Percentiles rank a stretch among this genome's conserved stretches.
Evolutionary conservation across 352 stramenopile species (phyloP).

Genomic region (Phytophthora pistaciae): DNA sequence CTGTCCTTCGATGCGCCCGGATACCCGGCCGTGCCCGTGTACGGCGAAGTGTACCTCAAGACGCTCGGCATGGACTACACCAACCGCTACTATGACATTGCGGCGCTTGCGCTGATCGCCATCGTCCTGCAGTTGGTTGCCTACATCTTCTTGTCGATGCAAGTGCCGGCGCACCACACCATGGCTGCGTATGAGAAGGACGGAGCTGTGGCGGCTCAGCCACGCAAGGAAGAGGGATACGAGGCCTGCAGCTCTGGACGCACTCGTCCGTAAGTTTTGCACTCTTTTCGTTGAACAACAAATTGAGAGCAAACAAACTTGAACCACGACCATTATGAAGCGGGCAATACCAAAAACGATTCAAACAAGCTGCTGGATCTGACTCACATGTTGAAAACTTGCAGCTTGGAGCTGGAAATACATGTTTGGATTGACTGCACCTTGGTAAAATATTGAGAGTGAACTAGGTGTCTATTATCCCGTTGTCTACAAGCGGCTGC

Average conservation of each 20-base stretch:
- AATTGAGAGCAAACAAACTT: no score
- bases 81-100: constrained; percentile 77
- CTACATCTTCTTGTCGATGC: constrained; percentile 72
- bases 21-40: constrained; percentile 79
- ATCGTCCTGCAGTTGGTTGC: constrained; percentile 62
- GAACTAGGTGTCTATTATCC: no score
- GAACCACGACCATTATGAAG: no score
- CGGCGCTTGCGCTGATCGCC: constrained; percentile 63
- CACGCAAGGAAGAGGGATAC: constrained; percentile 30
- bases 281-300: no score
- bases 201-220: constrained; percentile 41
- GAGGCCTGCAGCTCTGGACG: constrained; percentile 18
- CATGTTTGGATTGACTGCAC: no score
- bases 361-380: no score
- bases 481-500: no score
- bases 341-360: no score
- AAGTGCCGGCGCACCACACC: constrained; percentile 65
- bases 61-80: constrained; percentile 86
- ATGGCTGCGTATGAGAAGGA: constrained; percentile 36
- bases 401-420: no score
- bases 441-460: no score
- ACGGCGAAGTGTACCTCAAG: constrained; percentile 87
- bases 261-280: not conserved
- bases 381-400: no score
- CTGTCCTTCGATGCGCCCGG: constrained; percentile 82